Base-by-base conservation (phyloP, 768 basidiomycete genomes). In the Xerocomellus dryophilus region DNA sequence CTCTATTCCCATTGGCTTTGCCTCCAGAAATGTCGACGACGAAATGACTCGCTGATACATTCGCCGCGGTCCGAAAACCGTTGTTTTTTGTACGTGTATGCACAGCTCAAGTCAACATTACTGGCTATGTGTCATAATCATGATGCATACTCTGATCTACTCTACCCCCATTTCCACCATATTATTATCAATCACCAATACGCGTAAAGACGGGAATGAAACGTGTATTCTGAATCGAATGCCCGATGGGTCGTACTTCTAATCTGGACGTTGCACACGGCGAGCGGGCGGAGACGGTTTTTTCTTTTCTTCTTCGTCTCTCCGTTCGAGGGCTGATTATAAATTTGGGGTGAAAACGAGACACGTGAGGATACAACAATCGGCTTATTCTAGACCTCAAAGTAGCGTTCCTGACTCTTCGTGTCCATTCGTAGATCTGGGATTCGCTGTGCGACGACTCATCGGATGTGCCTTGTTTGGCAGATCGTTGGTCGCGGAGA, bases 131-230 rank as follows among this genome's bases (percentile, higher is more conserved):
- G 44, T 23, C 20, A 29, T 10, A 29, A 29, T n/a, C n/a, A n/a
- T n/a, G n/a, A n/a, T n/a, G n/a, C n/a, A n/a, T n/a, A n/a, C n/a
- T n/a, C n/a, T n/a, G n/a, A n/a, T n/a, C n/a, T n/a, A n/a, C n/a
- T n/a, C n/a, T n/a, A n/a, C n/a, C n/a, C n/a, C n/a, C n/a, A n/a
- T n/a, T n/a, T n/a, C n/a, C n/a, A 44, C 21, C 50, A 38, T 25
- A 31, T n/a, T n/a, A n/a, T n/a, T n/a, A n/a, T 44, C 29, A 17
- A 34, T 23, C 41, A 42, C n/a, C 20, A 25, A 35, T 38, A 25
- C 29, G 52, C 43, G 43, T 36, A 31, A 39, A 25, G 53, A 53
- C 43, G 54, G 53, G 47, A 57, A 61, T 53, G 47, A 53, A 58
- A 23, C 5, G 27, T 39, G 46, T 40, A 41, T 42, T 36, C 34